These are phyloP conservation scores for Knoxia roxburghii DNA, from an alignment of 257 asterid genomes.

Conservation along the genomic window DNA sequence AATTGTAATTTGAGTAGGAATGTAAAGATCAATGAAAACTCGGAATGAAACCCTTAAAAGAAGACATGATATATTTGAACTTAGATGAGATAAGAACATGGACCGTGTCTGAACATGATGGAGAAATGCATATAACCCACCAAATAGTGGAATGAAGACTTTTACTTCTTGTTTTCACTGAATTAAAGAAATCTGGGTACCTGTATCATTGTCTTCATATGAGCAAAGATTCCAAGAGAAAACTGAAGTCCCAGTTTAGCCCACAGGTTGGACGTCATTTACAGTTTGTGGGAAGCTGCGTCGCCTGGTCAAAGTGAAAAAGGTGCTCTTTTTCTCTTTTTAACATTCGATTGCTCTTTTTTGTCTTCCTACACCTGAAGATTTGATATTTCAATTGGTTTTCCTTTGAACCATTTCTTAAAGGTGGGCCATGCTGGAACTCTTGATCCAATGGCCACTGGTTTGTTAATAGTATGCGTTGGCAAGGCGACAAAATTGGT, in stretches of 20 bases:
- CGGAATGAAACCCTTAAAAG: no score
- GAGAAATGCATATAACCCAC: no score
- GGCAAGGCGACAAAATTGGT: conserved; percentile 96
- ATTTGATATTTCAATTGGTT: conserved; percentile 6
- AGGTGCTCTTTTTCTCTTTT: conserved; percentile 68
- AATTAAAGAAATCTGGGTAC: neutral
- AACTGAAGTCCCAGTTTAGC: conserved; percentile 27
- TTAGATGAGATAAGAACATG: no score
- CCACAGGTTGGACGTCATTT: conserved; percentile 97
- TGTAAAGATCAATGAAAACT: no score
- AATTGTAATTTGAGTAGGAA: no score
- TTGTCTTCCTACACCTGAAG: neutral
- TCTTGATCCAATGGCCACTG: conserved; percentile 98
- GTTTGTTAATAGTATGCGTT: conserved; percentile 83
- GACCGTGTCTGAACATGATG: no score
- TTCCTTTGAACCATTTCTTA: conserved; percentile 18
- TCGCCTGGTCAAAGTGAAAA: conserved; percentile 79
- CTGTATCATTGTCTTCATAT: neutral
- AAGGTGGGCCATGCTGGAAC: conserved; percentile 99
- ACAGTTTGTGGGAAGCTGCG: conserved; percentile 97
- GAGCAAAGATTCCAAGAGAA: neutral
- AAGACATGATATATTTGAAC: no score
- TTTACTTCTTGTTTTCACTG: neutral
- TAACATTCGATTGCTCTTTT: neutral
- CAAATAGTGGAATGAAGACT: no score